Conservation (phyloP, 2,329 filamentous ascomycete species). For the Alternaria angustiovoidea region DNA sequence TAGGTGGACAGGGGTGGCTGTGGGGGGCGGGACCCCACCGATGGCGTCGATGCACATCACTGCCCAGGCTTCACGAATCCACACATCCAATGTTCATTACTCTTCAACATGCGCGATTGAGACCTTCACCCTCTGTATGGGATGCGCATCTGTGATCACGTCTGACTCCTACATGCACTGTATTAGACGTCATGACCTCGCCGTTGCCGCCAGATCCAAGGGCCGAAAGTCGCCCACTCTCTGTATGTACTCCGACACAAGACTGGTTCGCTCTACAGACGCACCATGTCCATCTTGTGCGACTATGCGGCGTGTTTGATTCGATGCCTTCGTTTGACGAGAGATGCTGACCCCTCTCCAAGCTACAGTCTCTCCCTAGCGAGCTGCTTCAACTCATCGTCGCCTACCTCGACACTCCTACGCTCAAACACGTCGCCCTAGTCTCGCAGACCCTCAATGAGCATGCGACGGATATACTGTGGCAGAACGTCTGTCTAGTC, state of each 20-base stretch:
- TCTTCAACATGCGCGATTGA: background rate
- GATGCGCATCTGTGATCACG: conserved; percentile 1
- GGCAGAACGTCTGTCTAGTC: conserved; percentile 52
- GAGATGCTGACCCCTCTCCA: conserved; percentile 7
- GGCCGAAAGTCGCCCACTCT: conserved; percentile 5
- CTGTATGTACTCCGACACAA: conserved; percentile 11
- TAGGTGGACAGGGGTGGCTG: background rate
- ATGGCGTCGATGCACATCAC: conserved; percentile 12
- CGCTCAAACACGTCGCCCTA: conserved; percentile 45
- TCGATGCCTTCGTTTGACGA: background rate
- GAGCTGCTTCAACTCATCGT: conserved; percentile 54
- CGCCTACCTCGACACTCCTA: conserved; percentile 39
- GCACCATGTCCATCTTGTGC: conserved; percentile 6
- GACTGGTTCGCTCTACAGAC: conserved; percentile 6
- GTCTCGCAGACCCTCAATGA: conserved; percentile 48
- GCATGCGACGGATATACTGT: conserved; percentile 50
- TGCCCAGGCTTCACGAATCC: conserved; percentile 7
- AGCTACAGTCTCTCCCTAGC: conserved; percentile 50
- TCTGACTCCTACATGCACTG: background rate
- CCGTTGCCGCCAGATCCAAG: background rate
- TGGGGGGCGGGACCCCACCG: conserved; percentile 10
- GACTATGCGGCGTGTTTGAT: background rate
- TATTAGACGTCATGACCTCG: background rate
- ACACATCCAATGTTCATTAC: conserved; percentile 6
- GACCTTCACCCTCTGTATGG: background rate